Evolutionary conservation across 169 alveolate genomes (phyloP).

Genomic region (Pseudocohnilembus persalinus): DNA sequence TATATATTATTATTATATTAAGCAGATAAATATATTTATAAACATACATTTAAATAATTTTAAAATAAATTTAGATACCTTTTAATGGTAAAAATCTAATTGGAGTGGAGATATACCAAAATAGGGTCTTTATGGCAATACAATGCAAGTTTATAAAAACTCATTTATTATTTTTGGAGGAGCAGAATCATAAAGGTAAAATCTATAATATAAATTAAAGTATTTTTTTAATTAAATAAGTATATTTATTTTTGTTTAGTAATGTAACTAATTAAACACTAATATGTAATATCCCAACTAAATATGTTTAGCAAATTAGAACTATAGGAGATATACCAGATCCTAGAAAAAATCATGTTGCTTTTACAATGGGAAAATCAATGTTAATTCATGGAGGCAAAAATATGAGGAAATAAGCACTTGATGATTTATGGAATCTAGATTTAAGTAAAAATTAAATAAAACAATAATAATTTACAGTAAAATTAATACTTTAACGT

Average conservation of each 20-base stretch:
- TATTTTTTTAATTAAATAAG: too few relatives aligned
- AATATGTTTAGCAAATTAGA: neutral
- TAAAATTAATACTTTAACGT: neutral
- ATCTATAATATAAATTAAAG: too few relatives aligned
- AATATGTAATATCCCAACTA: too few relatives aligned
- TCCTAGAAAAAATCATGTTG: constrained; percentile 8
- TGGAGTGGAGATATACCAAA: neutral
- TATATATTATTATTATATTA: too few relatives aligned
- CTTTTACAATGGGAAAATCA: neutral
- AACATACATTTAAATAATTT: too few relatives aligned
- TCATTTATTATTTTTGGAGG: neutral
- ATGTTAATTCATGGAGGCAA: constrained; percentile 4
- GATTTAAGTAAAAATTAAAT: neutral
- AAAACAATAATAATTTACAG: neutral
- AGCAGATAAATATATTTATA: too few relatives aligned
- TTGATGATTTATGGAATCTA: constrained; percentile 1
- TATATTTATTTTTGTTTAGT: neutral
- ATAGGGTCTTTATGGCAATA: neutral
- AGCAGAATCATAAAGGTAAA: neutral
- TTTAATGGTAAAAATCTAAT: neutral
- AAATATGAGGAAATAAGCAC: neutral
- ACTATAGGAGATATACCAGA: constrained; percentile 9
- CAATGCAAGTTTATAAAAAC: neutral
- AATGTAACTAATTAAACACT: neutral
- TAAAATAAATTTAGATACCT: neutral